Percentiles rank a stretch among this genome's conserved stretches.
phyloP scores from a whole-genome alignment of 202 grass and related monocot genomes.

The Saccharum hybrid region DNA sequence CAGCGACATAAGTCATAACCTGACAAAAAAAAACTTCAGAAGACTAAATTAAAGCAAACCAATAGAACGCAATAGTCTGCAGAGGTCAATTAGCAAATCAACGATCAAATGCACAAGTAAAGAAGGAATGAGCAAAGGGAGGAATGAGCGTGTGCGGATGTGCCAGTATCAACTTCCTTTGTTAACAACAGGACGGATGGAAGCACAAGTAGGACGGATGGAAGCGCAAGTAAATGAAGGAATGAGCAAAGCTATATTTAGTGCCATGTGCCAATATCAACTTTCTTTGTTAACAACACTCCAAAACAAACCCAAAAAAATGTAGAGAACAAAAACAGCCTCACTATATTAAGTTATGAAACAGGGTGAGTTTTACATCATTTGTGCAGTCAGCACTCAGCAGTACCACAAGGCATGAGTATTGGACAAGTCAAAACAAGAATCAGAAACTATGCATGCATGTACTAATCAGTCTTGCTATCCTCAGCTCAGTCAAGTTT shows the following conservation, averaged over 20 bases:
- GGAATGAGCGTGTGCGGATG: neutral
- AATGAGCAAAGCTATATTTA: too few species aligned
- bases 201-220: too few species aligned
- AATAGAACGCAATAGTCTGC: neutral
- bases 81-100: neutral
- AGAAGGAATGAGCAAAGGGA: neutral
- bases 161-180: slow-evolving; percentile 28
- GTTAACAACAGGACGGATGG: neutral
- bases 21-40: neutral
- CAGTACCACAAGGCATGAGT: slow-evolving; percentile 10
- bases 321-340: slow-evolving; percentile 37
- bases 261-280: neutral
- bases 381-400: slow-evolving; percentile 47
- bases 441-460: slow-evolving; percentile 45
- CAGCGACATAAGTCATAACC: neutral
- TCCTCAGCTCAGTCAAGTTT: slow-evolving; percentile 42
- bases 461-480: slow-evolving; percentile 47
- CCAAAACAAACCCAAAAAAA: slow-evolving; percentile 28
- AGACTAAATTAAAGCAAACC: neutral
- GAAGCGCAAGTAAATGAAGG: too few species aligned
- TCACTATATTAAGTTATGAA: slow-evolving; percentile 47
- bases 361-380: slow-evolving; percentile 38
- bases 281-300: slow-evolving; percentile 15
- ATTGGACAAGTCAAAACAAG: slow-evolving; percentile 34
- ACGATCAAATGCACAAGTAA: neutral